These are phyloP conservation scores for Isoetes engelmannii DNA, from an alignment of 83 land plant genomes.

Conservation along the genomic window DNA sequence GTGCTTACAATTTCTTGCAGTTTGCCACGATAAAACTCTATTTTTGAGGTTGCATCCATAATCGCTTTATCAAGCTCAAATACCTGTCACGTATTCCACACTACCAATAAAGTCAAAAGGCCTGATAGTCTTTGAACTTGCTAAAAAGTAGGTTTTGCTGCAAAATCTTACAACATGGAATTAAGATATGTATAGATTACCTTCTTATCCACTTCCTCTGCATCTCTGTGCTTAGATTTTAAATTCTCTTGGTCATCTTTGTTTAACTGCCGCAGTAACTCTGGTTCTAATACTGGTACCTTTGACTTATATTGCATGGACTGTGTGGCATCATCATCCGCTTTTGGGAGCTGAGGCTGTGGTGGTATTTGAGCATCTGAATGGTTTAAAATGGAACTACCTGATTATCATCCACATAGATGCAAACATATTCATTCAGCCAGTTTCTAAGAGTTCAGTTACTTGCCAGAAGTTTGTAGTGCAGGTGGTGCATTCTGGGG, in stretches of 20 bases:
- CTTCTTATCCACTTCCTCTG: constrained; percentile 79
- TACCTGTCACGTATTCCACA: constrained; percentile 30
- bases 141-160: background rate
- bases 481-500: constrained; percentile 36
- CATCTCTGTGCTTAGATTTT: constrained; percentile 71
- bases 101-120: constrained; percentile 1
- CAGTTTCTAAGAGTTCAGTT: background rate
- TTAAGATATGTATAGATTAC: constrained; percentile 21
- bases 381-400: background rate
- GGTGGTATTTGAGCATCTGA: constrained; percentile 13
- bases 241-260: constrained; percentile 66
- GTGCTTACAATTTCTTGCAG: constrained; percentile 2
- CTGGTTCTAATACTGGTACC: constrained; percentile 66
- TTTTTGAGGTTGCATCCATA: constrained; percentile 56
- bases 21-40: constrained; percentile 53
- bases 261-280: constrained; percentile 62
- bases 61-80: constrained; percentile 72
- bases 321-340: constrained; percentile 27
- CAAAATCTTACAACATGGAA: constrained; percentile 1
- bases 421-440: background rate
- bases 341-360: constrained; percentile 4
- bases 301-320: constrained; percentile 48
- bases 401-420: background rate
- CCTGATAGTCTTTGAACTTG: background rate
- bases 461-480: constrained; percentile 39